phyloP scores from a whole-genome alignment of 306 rosid genomes.

The Fagus crenata region DNA sequence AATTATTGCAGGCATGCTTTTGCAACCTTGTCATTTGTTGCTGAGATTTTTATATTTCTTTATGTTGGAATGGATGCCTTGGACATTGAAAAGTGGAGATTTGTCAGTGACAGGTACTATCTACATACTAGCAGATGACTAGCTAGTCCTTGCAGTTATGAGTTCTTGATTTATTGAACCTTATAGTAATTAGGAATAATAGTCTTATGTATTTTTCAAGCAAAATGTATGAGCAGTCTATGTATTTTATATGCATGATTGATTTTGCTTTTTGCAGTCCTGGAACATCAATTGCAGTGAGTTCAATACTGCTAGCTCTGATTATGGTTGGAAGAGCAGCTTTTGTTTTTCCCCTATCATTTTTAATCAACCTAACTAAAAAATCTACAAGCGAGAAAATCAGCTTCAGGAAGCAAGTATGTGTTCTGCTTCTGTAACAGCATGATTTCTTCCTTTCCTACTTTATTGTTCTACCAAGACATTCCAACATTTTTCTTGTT shows the following conservation, averaged over 20 bases:
- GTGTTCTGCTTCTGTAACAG: constrained; percentile 23
- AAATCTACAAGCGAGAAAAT: constrained; percentile 50
- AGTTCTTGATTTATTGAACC: not conserved
- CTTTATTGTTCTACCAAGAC: constrained; percentile 19
- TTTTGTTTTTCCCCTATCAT: constrained; percentile 87
- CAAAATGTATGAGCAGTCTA: constrained; percentile 9
- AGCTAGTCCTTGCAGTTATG: constrained; percentile 11
- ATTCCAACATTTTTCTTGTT: constrained; percentile 22
- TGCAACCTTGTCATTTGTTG: constrained; percentile 90
- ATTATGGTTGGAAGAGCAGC: constrained; percentile 88
- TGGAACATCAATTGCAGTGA: constrained; percentile 79
- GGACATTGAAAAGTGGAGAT: constrained; percentile 98
- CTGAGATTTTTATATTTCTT: constrained; percentile 87
- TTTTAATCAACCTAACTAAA: constrained; percentile 68
- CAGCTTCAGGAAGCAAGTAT: constrained; percentile 71
- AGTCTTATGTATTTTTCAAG: not conserved
- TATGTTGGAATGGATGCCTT: constrained; percentile 99
- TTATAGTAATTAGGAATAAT: not conserved
- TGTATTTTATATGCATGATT: not conserved
- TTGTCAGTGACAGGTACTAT: constrained; percentile 84
- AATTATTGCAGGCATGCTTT: constrained; percentile 73
- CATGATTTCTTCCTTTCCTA: not conserved
- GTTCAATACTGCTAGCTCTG: constrained; percentile 70
- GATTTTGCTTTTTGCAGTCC: constrained; percentile 62
- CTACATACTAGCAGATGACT: not conserved